Evolutionary conservation across 2,329 filamentous ascomycete species (phyloP), one percentile per base, ranked within the genome.

Genomic region (Cladobotryum protrusum): DNA sequence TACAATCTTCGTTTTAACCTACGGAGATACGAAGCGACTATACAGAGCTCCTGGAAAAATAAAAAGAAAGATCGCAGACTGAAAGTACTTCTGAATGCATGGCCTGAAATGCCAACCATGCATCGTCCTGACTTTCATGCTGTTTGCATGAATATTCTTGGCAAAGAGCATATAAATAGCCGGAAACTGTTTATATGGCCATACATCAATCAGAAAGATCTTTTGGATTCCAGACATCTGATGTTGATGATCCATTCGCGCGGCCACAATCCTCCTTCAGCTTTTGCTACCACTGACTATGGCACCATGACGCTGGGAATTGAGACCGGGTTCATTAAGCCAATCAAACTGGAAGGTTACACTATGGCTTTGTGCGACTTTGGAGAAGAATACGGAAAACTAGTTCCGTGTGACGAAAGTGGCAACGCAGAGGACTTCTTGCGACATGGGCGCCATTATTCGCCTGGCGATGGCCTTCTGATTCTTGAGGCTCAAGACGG

Each of bases 161-260:
- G 34, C 52, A 3, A 12, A 37, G 2, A 18, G 57, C 11, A 19
- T 62, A 36, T 50, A 56, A 7, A 29, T 48, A 3, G 56, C 62
- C 15, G 56, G 49, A 9, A 65, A 70, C 6, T 47, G 63, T 8
- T 79, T 52, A 59, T 77, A 39, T 81, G 71, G 68, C 79, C 79
- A 0, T 68, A 74, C 42, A 73, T 83, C 59, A 84, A 83, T 54
- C 66, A 77, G 36, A 76, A 83, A 48, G 79, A 83, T 55, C 63
- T 84, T 1, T 45, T 57, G 0, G 65, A 72, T 18, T 60, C 70
- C 0, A 75, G 71, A 45, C 52, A 63, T 0, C 56, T 84, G 8
- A 66, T 70, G 0, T 59, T 83, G 9, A 64, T 83, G 18, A 59
- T 85, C 8, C 78, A 80, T 48, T 62, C 76, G 0, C 69, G 80